phyloP scores from a whole-genome alignment of 495 filamentous ascomycete species.

The Evernia prunastri region DNA sequence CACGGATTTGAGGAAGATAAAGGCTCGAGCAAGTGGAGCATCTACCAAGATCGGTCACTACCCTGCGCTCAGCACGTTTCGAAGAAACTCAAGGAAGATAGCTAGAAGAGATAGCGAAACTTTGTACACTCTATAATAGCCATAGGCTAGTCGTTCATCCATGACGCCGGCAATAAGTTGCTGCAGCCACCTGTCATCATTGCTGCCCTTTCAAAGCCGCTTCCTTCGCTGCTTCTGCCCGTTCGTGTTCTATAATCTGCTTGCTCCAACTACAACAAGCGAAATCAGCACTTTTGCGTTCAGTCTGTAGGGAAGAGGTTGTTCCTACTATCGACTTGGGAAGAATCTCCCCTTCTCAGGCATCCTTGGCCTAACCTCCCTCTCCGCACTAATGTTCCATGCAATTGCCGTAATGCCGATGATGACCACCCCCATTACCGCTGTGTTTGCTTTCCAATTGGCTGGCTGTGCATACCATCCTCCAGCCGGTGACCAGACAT shows the following conservation, averaged over 20 bases:
- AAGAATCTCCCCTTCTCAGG: constrained; percentile 84
- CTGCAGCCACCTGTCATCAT: constrained; percentile 6
- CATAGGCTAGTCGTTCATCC: background rate
- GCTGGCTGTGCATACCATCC: constrained; percentile 92
- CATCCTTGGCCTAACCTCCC: constrained; percentile 73
- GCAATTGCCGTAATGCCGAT: constrained; percentile 65
- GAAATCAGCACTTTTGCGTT: constrained; percentile 16
- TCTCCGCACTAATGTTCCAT: constrained; percentile 77
- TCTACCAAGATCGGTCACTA: background rate
- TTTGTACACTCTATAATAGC: background rate
- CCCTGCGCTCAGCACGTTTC: background rate
- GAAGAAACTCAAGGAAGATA: background rate
- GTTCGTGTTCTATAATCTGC: constrained; percentile 85
- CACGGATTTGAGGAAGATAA: background rate
- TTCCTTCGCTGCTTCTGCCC: constrained; percentile 46
- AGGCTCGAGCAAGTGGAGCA: background rate
- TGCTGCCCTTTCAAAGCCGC: constrained; percentile 38
- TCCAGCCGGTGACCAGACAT: constrained; percentile 97
- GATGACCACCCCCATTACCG: constrained; percentile 66
- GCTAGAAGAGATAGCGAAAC: background rate
- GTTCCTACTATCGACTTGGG: constrained; percentile 85
- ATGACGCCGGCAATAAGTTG: constrained; percentile 15
- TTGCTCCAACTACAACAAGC: constrained; percentile 68
- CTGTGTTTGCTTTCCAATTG: constrained; percentile 95
- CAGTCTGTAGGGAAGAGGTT: background rate